Conservation (phyloP, 768 basidiomycete species). For the Lentinula edodes region DNA sequence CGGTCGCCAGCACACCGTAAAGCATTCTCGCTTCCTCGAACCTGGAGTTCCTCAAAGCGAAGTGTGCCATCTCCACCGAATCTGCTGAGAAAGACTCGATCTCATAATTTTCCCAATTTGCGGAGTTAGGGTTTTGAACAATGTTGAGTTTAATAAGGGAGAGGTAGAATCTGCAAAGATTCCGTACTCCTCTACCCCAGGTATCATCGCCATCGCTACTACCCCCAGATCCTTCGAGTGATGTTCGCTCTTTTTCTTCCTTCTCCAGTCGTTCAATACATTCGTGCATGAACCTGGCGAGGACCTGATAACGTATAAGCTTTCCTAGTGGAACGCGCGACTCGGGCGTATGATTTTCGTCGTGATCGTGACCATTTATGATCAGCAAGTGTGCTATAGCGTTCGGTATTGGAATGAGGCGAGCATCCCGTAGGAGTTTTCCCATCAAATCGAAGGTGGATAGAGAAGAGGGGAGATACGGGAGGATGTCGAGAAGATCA, state of each 20-base stretch:
- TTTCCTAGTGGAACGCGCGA: conserved; percentile 30
- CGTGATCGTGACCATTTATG: conserved; percentile 40
- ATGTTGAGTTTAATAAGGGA: conserved; percentile 64
- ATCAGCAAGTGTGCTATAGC: conserved; percentile 15
- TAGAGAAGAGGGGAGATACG: conserved; percentile 64
- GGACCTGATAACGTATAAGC: conserved; percentile 55
- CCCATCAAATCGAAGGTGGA: conserved; percentile 72
- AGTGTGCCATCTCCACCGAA: conserved; percentile 73
- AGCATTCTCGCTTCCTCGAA: conserved; percentile 75
- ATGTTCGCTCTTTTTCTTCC: conserved; percentile 59
- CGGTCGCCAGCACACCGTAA: conserved; percentile 56
- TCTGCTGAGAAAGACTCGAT: conserved; percentile 49
- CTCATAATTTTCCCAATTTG: background rate
- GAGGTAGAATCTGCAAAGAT: conserved; percentile 75
- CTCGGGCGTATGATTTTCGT: background rate
- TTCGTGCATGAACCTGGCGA: conserved; percentile 69
- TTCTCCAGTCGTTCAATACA: conserved; percentile 65
- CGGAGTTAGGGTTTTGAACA: conserved; percentile 21
- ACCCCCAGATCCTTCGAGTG: conserved; percentile 11
- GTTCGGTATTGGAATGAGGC: conserved; percentile 27
- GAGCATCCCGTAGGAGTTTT: conserved; percentile 59
- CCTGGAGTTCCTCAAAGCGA: conserved; percentile 63
- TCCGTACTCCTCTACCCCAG: conserved; percentile 64
- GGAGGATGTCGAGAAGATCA: conserved; percentile 59
- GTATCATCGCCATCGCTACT: conserved; percentile 56